phyloP scores from a whole-genome alignment of 306 rosid species.

The Quercus gilva region DNA sequence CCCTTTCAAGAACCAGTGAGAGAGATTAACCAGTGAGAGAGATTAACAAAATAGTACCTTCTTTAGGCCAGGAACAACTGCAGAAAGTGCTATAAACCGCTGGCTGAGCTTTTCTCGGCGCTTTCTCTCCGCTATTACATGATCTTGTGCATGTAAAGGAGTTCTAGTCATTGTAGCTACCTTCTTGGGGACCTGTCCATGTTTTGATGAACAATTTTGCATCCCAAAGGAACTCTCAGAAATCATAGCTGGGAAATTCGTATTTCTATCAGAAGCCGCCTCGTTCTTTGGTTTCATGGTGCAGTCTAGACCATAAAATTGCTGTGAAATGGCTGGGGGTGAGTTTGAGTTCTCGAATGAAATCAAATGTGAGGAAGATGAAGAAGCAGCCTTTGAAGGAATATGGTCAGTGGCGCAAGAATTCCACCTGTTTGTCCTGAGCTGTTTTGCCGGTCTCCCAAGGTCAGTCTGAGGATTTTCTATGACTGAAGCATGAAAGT shows the following conservation, averaged over 20 bases:
- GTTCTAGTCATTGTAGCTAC: constrained; percentile 16
- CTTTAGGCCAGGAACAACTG: constrained; percentile 50
- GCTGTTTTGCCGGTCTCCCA: constrained; percentile 35
- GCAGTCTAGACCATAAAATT: constrained; percentile 14
- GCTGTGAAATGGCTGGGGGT: constrained; percentile 12
- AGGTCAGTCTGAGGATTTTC: background rate
- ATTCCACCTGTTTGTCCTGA: constrained; percentile 37
- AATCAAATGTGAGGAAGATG: constrained; percentile 55
- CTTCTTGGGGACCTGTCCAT: constrained; percentile 21
- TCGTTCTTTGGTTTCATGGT: constrained; percentile 39
- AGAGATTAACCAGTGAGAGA: background rate
- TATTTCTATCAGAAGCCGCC: constrained; percentile 18
- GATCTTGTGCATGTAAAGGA: constrained; percentile 38
- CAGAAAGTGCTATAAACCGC: constrained; percentile 44
- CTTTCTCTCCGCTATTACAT: constrained; percentile 53
- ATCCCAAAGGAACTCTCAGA: constrained; percentile 27
- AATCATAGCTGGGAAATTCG: constrained; percentile 11
- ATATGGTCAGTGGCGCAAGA: constrained; percentile 19
- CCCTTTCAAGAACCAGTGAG: background rate
- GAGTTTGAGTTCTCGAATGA: constrained; percentile 48
- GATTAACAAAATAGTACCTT: constrained; percentile 39
- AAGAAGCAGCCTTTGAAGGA: constrained; percentile 24
- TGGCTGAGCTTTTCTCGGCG: constrained; percentile 53
- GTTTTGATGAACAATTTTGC: constrained; percentile 13
- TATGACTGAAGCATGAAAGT: background rate